Evolutionary conservation across 352 stramenopile species (phyloP), one percentile per base, ranked within the genome.

Genomic region (Phytophthora aleatoria): DNA sequence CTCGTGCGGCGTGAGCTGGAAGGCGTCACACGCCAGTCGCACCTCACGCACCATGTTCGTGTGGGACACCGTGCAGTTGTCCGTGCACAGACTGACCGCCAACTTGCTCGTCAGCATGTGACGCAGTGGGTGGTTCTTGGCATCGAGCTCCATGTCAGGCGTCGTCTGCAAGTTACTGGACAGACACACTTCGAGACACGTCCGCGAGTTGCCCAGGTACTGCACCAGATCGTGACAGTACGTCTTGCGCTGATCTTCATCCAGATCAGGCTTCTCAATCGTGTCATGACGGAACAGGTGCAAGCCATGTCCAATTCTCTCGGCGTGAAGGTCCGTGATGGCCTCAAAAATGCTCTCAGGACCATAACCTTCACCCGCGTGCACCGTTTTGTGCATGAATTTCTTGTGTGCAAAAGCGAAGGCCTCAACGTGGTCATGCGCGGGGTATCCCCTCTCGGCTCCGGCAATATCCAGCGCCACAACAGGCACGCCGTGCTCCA

Each of bases 391-490:
- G 71, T 95, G 81, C 71, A 97, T 57, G 48, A 96, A 94, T 52
- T 94, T 94, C 68, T 90, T 90, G 73, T 93, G 88, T 35, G 88
- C 89, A 59, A 95, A 91, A 15, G 76, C 78, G 53, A 93, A 97
- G 3, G 89, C 89, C 31, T 92, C 86, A 15, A 81, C 71, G 50
- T 96, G 88, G 59, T 95, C 87, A 36, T 83, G 75, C 2, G 89
- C 89, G 0, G 85, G 88, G 71, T 88, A 96, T 1, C 88, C 88
- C 20, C 77, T 73, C 70, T 97, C 88, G 0, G 85, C 80, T 8
- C 89, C 89, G 1, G 89, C 88, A 54, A 96, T 89, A 59, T 97
- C 88, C n/a, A 97, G 65, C 11, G 82, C 89, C n/a, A 97, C 90
- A 31, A 97, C 77, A 1, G 85, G 85, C 3, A 96, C 69, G n/a